Evolutionary conservation across 371 early-diverging fungal species (phyloP).

Genomic region (Mortierella sp.): DNA sequence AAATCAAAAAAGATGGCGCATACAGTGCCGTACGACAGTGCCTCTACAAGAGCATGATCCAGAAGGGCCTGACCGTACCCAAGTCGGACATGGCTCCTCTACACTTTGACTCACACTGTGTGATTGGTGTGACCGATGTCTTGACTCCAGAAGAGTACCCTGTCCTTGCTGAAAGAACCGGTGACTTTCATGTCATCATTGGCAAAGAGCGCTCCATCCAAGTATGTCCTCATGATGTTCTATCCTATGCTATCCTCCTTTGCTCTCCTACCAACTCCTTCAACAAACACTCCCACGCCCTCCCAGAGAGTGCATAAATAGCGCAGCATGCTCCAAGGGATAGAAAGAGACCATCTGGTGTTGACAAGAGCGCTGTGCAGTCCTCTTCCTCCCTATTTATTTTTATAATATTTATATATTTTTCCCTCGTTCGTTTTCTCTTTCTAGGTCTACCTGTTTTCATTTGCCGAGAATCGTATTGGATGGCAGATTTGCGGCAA

Average conservation of each 20-base stretch:
- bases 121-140: slow-evolving; percentile 25
- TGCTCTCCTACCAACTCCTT: no score
- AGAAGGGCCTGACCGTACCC: slow-evolving; percentile 12
- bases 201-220: slow-evolving; percentile 30
- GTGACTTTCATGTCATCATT: slow-evolving; percentile 29
- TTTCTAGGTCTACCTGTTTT: slow-evolving; percentile 23
- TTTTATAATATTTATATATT: no score
- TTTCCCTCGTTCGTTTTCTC: no score
- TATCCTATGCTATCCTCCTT: no score
- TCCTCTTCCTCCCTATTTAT: no score
- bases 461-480: slow-evolving; percentile 28
- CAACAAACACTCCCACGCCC: no score
- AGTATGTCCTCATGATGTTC: not conserved
- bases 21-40: slow-evolving; percentile 25
- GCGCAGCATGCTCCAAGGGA: no score
- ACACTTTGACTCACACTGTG: slow-evolving; percentile 28
- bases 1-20: slow-evolving; percentile 25
- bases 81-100: slow-evolving; percentile 18
- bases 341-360: no score
- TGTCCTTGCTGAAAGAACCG: not conserved
- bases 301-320: no score
- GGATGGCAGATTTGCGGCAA: slow-evolving; percentile 25
- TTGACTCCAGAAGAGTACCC: slow-evolving; percentile 22
- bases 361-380: no score
- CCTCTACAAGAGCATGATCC: slow-evolving; percentile 20